Evolutionary conservation across 371 early-diverging fungal species (phyloP), one percentile per base, ranked within the genome.

Genomic region (Umbelopsis sp.): DNA sequence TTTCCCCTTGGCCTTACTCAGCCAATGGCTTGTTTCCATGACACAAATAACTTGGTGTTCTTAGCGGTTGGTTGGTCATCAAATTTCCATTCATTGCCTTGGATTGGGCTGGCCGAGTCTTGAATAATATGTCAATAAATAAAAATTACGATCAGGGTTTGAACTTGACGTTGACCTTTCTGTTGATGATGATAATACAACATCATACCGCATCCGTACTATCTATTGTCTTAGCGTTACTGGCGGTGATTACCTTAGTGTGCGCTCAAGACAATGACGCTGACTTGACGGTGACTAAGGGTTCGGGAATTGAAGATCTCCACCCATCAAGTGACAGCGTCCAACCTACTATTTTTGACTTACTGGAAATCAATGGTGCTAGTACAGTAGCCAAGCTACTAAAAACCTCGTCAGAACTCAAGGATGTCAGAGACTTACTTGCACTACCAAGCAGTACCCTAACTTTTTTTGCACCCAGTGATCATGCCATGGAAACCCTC

Each of bases 261-360:
- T 35, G 37, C 35, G 57, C 57, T 57, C 57, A 57, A 18, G 57
- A 57, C 16, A 57, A 57, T 57, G 57, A 57, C 57, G 57, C 57
- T 57, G 18, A 18, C 16, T 18, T 57, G 57, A 57, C 35, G 57
- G 32, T 25, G 29, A 35, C 29, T 51, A 22, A 22, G 4, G 12
- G 10, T 41, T 41, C 41, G 41, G 48, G 48, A 48, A 5, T n/a
- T 16, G 14, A 48, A 18, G 6, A 20, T n/a, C 48, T 18, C 50
- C 64, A 16, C 37, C 41, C 50, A 45, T 37, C 53, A 65, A 53
- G 32, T 22, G 41, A 63, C 45, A 50, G 32, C 22, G 35, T 29
- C 25, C 57, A 78, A 73, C 16, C 76, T 74, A 29, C 18, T 35
- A 57, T 57, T 18, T 29, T 57, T 8, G 16, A 18, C 18, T 6